A percentile compares a stretch with the other conserved stretches of the same genome.
These are phyloP conservation scores for Ogataea neopini DNA, from an alignment of 805 yeast genomes.

Conservation along the genomic window DNA sequence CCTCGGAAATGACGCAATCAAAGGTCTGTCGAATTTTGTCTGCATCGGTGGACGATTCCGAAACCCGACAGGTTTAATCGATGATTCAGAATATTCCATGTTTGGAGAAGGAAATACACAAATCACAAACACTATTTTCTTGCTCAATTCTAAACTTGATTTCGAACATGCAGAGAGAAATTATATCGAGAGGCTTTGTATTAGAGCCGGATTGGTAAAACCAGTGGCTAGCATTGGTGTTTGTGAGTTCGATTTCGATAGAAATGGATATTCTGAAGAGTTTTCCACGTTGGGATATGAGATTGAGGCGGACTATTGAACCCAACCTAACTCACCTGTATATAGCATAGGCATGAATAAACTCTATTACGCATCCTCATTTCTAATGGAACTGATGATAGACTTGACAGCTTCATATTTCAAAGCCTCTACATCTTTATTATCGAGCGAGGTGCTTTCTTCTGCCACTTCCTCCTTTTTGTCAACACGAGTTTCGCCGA, in stretches of 20 bases:
- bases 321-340: background rate
- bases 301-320: background rate
- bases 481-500: background rate
- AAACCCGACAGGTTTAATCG: constrained; percentile 20
- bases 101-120: constrained; percentile 15
- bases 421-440: constrained; percentile 14
- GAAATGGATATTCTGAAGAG: constrained; percentile 10
- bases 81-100: constrained; percentile 16
- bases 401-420: constrained; percentile 19
- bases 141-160: constrained; percentile 26
- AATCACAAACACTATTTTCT: constrained; percentile 10
- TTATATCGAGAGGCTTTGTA: constrained; percentile 31
- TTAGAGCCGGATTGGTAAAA: constrained; percentile 29
- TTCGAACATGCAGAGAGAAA: constrained; percentile 33
- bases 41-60: constrained; percentile 32
- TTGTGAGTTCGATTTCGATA: constrained; percentile 22
- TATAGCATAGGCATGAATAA: background rate
- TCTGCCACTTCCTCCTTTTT: constrained; percentile 7
- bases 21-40: constrained; percentile 24
- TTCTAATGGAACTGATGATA: constrained; percentile 11
- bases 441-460: constrained; percentile 17
- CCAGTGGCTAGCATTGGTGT: constrained; percentile 26
- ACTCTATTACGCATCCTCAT: background rate
- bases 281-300: background rate
- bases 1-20: constrained; percentile 36